Conservation (phyloP, 169 alveolate species). For the Hepatocystis sp. region DNA sequence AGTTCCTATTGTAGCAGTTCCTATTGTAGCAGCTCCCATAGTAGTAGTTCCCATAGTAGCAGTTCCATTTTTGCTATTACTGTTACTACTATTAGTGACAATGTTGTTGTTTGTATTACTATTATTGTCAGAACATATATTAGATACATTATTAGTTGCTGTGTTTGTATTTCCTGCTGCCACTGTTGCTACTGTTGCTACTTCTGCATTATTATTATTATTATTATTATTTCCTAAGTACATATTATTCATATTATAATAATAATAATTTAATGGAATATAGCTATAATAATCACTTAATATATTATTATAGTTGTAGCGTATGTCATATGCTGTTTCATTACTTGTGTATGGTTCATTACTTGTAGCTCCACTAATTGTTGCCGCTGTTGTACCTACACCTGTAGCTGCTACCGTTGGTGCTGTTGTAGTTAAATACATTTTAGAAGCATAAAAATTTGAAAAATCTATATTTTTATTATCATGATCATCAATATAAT, state of each 20-base stretch:
- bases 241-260: constrained; percentile 45
- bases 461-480: constrained; percentile 28
- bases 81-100: not conserved
- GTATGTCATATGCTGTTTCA: constrained; percentile 18
- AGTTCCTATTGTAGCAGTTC: not conserved
- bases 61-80: not conserved
- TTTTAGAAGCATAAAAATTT: constrained; percentile 28
- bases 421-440: constrained; percentile 15
- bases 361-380: too few species aligned
- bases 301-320: constrained; percentile 41
- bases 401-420: constrained; percentile 1
- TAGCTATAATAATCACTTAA: constrained; percentile 48
- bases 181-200: not conserved
- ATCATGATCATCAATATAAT: constrained; percentile 51
- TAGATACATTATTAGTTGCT: not conserved
- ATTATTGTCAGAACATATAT: not conserved
- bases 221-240: constrained; percentile 15
- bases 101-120: not conserved
- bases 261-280: constrained; percentile 58
- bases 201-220: not conserved
- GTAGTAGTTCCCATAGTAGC: not conserved
- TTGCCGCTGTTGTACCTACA: constrained; percentile 1
- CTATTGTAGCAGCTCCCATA: not conserved
- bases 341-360: too few species aligned
- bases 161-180: not conserved